phyloP scores from a whole-genome alignment of 164 flowering plant genomes.

The Buxus sempervirens region DNA sequence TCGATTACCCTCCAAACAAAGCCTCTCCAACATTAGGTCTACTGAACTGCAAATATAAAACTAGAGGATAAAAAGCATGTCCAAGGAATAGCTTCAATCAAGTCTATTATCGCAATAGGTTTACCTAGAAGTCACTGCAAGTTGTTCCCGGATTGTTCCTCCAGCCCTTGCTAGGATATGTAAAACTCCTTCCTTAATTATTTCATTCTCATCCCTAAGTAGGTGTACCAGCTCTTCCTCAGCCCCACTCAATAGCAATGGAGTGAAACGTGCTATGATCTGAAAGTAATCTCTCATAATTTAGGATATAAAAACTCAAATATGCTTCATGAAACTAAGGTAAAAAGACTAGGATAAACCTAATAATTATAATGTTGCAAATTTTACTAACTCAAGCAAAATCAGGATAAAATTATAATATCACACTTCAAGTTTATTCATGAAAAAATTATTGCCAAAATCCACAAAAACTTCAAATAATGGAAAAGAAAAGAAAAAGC shows the following conservation, averaged over 20 bases:
- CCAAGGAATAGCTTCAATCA: not conserved
- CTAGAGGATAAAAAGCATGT: conserved; percentile 8
- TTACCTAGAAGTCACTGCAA: conserved; percentile 73
- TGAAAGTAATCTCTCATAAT: conserved; percentile 27
- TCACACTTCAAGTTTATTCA: not conserved
- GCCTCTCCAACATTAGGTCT: conserved; percentile 80
- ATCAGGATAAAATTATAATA: not conserved
- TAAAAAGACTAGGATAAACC: not conserved
- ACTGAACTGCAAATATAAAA: conserved; percentile 62
- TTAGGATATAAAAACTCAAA: conserved; percentile 1
- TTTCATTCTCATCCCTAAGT: conserved; percentile 86
- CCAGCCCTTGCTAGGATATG: conserved; percentile 93
- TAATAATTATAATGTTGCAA: not conserved
- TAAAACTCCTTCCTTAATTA: conserved; percentile 79
- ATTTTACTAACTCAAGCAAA: not conserved
- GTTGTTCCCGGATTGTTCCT: conserved; percentile 82
- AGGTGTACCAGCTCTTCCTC: conserved; percentile 72
- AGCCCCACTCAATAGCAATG: conserved; percentile 60
- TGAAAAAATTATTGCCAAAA: not conserved
- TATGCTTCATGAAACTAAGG: not conserved
- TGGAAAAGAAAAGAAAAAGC: not conserved
- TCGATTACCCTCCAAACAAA: conserved; percentile 90
- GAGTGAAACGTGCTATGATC: conserved; percentile 79
- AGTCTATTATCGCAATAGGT: conserved; percentile 6
- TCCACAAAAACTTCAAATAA: not conserved